These are phyloP conservation scores for Apiotrichum porosum DNA, from an alignment of 1,284 basidiomycete species.

Conservation along the genomic window DNA sequence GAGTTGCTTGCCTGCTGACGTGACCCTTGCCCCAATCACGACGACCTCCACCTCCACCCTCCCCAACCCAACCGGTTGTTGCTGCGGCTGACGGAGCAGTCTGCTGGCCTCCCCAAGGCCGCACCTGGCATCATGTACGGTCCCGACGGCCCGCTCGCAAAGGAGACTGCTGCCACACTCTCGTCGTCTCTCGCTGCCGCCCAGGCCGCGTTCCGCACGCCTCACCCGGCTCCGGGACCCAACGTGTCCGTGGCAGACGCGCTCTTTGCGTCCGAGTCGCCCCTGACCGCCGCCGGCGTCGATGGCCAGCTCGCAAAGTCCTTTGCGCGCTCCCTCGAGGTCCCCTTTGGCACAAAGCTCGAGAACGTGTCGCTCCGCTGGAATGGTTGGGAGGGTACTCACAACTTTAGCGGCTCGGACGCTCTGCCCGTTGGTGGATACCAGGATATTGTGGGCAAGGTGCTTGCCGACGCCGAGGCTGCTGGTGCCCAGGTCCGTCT, in stretches of 20 bases:
- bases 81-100: constrained; percentile 11
- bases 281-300: constrained; percentile 19
- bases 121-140: constrained; percentile 36
- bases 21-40: no score
- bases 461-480: constrained; percentile 39
- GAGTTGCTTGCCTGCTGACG: constrained; percentile 9
- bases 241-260: constrained; percentile 37
- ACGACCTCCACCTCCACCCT: no score
- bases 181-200: constrained; percentile 32
- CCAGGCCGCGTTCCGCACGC: constrained; percentile 30
- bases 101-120: constrained; percentile 39
- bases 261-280: constrained; percentile 41
- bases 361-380: constrained; percentile 47
- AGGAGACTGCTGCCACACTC: constrained; percentile 19
- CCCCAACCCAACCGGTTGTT: no score
- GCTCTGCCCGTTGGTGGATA: constrained; percentile 53
- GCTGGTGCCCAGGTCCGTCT: constrained; percentile 45
- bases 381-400: constrained; percentile 47
- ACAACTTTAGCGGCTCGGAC: constrained; percentile 52
- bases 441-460: constrained; percentile 46
- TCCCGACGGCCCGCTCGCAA: constrained; percentile 32
- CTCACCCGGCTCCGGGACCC: constrained; percentile 31
- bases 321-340: constrained; percentile 50
- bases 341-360: constrained; percentile 51
- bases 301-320: constrained; percentile 32